These are phyloP conservation scores for Bipolaris cookei DNA, from an alignment of 2,329 filamentous ascomycete species.

Conservation along the genomic window DNA sequence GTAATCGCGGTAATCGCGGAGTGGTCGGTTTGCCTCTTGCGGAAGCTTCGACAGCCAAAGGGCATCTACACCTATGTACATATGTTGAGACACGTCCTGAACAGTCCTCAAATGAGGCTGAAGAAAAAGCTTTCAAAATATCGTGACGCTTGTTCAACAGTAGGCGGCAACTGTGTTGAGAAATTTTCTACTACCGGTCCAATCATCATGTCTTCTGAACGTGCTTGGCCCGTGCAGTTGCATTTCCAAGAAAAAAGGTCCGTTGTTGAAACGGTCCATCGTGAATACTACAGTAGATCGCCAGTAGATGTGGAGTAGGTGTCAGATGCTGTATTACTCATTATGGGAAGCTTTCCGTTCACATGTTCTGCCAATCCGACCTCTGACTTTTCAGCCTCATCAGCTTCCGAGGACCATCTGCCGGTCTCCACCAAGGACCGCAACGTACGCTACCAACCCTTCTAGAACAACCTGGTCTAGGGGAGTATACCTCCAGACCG, in stretches of 20 bases:
- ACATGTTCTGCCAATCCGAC: not conserved
- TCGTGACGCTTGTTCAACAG: not conserved
- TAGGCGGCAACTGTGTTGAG: not conserved
- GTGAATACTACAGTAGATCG: not conserved
- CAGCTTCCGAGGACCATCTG: not conserved
- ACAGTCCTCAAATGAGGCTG: not conserved
- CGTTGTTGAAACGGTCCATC: not conserved
- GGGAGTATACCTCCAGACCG: not conserved
- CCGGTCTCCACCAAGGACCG: not conserved
- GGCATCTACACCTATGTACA: not conserved
- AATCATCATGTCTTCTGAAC: not conserved
- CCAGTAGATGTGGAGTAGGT: not conserved
- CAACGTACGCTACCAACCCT: not conserved
- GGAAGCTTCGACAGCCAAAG: not conserved
- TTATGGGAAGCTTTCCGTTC: not conserved
- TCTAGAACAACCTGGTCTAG: not conserved
- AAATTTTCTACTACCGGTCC: not conserved
- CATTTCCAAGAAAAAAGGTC: not conserved
- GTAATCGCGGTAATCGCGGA: not conserved
- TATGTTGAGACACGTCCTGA: not conserved
- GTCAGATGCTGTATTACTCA: not conserved
- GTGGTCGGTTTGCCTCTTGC: constrained; percentile 2
- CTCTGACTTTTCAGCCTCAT: not conserved
- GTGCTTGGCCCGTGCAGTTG: not conserved
- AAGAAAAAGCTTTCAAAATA: not conserved